Evolutionary conservation across 768 basidiomycete genomes (phyloP), one percentile per base, ranked within the genome.

Genomic region (Hortiboletus flavorubellus): DNA sequence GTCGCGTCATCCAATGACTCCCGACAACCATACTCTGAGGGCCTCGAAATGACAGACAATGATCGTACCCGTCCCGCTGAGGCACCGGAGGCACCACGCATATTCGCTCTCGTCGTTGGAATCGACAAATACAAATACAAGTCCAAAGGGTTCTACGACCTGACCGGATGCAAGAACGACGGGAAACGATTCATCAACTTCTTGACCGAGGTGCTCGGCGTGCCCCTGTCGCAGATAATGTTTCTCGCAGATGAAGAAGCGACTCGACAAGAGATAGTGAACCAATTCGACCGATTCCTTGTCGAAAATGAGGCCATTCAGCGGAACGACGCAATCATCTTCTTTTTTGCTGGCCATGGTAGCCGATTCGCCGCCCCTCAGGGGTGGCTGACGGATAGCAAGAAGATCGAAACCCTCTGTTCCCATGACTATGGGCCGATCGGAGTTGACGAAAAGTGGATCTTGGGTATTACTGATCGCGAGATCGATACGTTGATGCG

Each of bases 341-440:
- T 65, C 56, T 65, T 49, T 15, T 65, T 54, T 14, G 60, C 64
- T 0, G 64, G 64, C 4, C 64, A 65, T 26, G 64, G 64, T 0
- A 39, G 47, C 16, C 64, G 5, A 21, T 5, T 15, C 0, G 31
- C 39, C 7, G 55, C 60, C 4, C 64, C 64, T 21, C 29, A 26
- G 5, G 64, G 64, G 14, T 66, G 64, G 64, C 38, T 65, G 40
- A 46, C 64, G 16, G 58, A 55, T 8, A 34, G 16, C 14, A 40
- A 46, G 38, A 55, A 42, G 44, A 52, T 66, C 8, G 64, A 65
- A 35, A 46, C 41, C 4, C 52, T 65, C 5, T 65, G 64, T 21
- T 18, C 60, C 1, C 45, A 63, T 2, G 60, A 65, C 30, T 8
- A 21, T 1, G 12, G 35, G 26, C 63, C 61, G 2, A 35, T 23